phyloP scores from a whole-genome alignment of 1,284 basidiomycete species.

The Farysia itapuensis region DNA sequence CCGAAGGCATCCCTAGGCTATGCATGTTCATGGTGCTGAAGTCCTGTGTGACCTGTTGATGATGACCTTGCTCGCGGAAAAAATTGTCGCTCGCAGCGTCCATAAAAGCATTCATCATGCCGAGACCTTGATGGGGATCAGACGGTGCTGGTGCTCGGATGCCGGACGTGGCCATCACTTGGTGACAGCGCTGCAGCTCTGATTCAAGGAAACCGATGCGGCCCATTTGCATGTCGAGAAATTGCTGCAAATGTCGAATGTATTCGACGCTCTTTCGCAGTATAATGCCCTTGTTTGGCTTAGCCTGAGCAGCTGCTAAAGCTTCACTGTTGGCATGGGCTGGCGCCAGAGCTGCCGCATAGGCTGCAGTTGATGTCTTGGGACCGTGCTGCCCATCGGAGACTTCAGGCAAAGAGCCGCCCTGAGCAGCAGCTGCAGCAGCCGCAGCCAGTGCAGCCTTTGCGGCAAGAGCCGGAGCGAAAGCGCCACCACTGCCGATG shows the following conservation, averaged over 20 bases:
- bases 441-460: conserved; percentile 35
- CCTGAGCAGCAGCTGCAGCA: conserved; percentile 25
- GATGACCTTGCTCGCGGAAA: conserved; percentile 7
- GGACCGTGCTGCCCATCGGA: conserved; percentile 13
- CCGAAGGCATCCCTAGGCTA: conserved; percentile 28
- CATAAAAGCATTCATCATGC: conserved; percentile 38
- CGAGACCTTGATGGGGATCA: conserved; percentile 31
- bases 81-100: conserved; percentile 7
- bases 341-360: conserved; percentile 44
- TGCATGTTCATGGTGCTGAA: conserved; percentile 35
- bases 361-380: conserved; percentile 34
- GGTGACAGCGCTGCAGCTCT: conserved; percentile 37
- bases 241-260: conserved; percentile 55
- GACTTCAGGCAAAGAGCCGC: conserved; percentile 7
- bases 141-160: conserved; percentile 34
- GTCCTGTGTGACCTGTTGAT: conserved; percentile 15
- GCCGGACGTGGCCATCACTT: conserved; percentile 28
- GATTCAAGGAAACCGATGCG: conserved; percentile 47
- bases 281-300: conserved; percentile 59
- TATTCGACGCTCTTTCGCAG: conserved; percentile 57
- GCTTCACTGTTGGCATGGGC: conserved; percentile 45
- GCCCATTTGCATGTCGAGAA: conserved; percentile 50
- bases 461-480: conserved; percentile 38
- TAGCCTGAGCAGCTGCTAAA: conserved; percentile 50
- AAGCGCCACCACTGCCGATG: conserved; percentile 36